Evolutionary conservation across 139 green algal species (phyloP), one percentile per base, ranked within the genome.

Genomic region (Ulvella scutata): DNA sequence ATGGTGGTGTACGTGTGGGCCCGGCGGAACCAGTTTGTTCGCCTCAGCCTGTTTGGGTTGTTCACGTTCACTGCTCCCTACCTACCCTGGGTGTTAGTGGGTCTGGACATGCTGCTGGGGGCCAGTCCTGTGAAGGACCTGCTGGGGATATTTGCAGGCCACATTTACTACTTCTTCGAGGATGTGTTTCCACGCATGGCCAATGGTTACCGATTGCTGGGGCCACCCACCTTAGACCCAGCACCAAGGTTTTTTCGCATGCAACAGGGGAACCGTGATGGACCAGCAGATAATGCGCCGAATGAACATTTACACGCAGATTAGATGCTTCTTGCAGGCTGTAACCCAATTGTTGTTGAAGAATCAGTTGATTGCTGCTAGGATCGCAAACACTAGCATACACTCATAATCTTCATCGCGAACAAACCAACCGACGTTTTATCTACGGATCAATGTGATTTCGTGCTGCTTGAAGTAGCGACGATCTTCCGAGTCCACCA

Each of bases 1-100:
- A 99, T 99, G 92, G 93, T 97, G 88, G 91, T 94, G 72, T 99
- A 99, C 75, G 95, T 99, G 13, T 99, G 95, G 95, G 92, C 90
- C 4, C 81, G 94, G 38, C 84, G 93, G 33, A 91, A 98, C 82
- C 89, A 85, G 61, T 90, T 95, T 73, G 88, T 98, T 2, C 90
- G 93, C 33, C 90, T 99, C 44, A 93, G 84, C 79, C 97, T 98
- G 81, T 80, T 99, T 73, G 94, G 95, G 21, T 87, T 99, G 33
- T 98, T 99, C 92, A 96, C 88, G 75, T 99, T 99, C 85, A 97
- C 91, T 0, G 95, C 95, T 33, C 94, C 95, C 7, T 99, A 98
- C 80, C 84, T 99, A 38, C 95, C 95, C 0, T 99, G 95, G 95
- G 94, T 99, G 76, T 85, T 99, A 78, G 85, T 98, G 36, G 90